Evolutionary conservation across 2,329 filamentous ascomycete genomes (phyloP), one percentile per base, ranked within the genome.

Genomic region (Pseudogymnoascus sp.): DNA sequence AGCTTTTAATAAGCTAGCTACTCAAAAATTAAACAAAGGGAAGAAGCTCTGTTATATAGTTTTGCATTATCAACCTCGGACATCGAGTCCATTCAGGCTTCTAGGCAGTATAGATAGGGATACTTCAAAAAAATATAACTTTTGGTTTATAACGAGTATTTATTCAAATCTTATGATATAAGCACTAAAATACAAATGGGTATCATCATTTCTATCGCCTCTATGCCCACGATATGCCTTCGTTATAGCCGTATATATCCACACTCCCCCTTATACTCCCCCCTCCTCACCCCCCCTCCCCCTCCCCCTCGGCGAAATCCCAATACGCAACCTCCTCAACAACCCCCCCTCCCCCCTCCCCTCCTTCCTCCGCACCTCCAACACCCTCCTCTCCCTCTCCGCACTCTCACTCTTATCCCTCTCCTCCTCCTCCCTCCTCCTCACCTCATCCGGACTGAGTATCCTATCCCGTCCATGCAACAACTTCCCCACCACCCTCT

Each of bases 361-460:
- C 7, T 31, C 29, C 54, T 74, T 71, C 66, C 68, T 65, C 68
- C 69, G 67, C 65, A 69, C 63, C 59, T 70, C 71, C 51, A 72
- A 65, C 63, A 71, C 79, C 74, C 64, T 77, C 64, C 79, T 75
- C 71, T 84, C 81, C 68, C 75, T 79, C 63, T 78, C 77, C 40
- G 83, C 81, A 68, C 86, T 82, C 74, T 88, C 79, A 68, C 80
- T 86, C 71, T 83, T 81, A 61, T 88, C 86, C 66, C 77, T 80
- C 67, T 82, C 77, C 34, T 81, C 84, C 70, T 87, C 85, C 68
- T 88, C 83, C 61, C 76, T 77, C 66, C 77, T 77, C 51, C 76
- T 79, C 62, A 80, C 80, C 71, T 84, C 82, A 65, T 88, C 85
- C 0, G 87, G 86, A 40, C 83, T 78, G 1, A 89, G 67, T 6